Conservation (phyloP, 306 rosid genomes). For the Boehmeria nivea region DNA sequence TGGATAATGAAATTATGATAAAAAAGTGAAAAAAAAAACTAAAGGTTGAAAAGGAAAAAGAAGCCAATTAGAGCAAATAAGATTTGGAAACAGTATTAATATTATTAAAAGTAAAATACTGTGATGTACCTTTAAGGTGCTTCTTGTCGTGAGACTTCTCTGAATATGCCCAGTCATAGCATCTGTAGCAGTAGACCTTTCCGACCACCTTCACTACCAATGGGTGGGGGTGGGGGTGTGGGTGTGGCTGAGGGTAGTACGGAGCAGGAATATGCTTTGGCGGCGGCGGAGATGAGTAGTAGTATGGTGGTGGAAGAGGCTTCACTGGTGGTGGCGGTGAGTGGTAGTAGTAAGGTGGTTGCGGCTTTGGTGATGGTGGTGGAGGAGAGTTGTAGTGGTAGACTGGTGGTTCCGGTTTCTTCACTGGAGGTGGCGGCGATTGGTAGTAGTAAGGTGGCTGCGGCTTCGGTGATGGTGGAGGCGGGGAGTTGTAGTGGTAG, state of each 20-base stretch:
- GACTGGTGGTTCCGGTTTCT: too few relatives aligned
- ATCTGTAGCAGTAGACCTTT: slow-evolving; percentile 73
- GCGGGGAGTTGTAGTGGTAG: slow-evolving; percentile 10
- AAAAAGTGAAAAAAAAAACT: too few relatives aligned
- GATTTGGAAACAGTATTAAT: too few relatives aligned
- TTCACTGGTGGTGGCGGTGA: slow-evolving; percentile 37
- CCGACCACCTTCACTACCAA: slow-evolving; percentile 84
- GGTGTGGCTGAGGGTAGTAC: slow-evolving; percentile 36
- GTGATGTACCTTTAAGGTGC: slow-evolving; percentile 76
- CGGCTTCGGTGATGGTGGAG: slow-evolving; percentile 25
- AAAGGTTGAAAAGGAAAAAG: too few relatives aligned
- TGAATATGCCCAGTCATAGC: slow-evolving; percentile 69
- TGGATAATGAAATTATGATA: too few relatives aligned
- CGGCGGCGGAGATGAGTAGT: slow-evolving; percentile 46
- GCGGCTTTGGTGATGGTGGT: slow-evolving; percentile 31
- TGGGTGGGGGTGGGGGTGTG: slow-evolving; percentile 47
- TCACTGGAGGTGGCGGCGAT: slow-evolving; percentile 51
- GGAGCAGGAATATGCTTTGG: slow-evolving; percentile 26
- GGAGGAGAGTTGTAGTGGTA: slow-evolving; percentile 45
- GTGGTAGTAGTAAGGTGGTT: slow-evolving; percentile 28
- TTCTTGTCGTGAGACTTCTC: slow-evolving; percentile 81
- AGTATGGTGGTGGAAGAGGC: slow-evolving; percentile 37
- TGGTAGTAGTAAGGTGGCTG: slow-evolving; percentile 45
- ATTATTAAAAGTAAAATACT: neutral
- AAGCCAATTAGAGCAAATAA: too few relatives aligned